Evolutionary conservation across 108 stramenopile genomes (phyloP), one percentile per base, ranked within the genome.

Genomic region (Skeletonema potamos): DNA sequence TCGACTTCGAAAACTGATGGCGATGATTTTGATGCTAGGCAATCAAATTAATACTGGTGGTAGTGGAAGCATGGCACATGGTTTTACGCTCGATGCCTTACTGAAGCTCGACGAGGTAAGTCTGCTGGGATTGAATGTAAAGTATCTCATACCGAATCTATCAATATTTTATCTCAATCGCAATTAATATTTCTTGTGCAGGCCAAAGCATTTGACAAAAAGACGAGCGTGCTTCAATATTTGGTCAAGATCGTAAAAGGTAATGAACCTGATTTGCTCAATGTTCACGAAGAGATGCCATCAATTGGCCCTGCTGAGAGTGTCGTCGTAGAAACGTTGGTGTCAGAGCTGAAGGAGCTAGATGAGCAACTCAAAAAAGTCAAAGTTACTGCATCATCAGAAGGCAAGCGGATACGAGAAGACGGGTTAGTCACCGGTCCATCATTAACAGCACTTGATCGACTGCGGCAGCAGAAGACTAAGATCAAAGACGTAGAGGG

Each of bases 191-290:
- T 75, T 30, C 57, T 1, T 62, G 22, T 58, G 39, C 57, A 92
- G 85, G 95, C 97, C 58, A 98, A 98, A 82, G 97, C 97, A 0
- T 93, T 92, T 76, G 98, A 98, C 77, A 92, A 92, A 80, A 97
- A 96, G 82, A 98, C 98, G 12, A 94, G 91, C 61, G 93, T 98
- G 36, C 82, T 98, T 6, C 92, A 96, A 73, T 97, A 97, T 69
- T 82, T 97, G 36, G 87, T 89, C 44, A 89, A 89, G 65, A 43
- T 93, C 18, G 85, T 93, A 22, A 86, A 87, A 68, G 74, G 77
- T 10, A 93, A 93, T 66, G 90, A 93, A 61, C 76, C 75, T 24
- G 59, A 73, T 54, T 70, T 93, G 54, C 66, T 92, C 9, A 66
- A 77, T 2, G 91, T 92, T 60, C 77, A 84, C 28, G 73, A 84